These are phyloP conservation scores for Agapanthus africanus DNA, from an alignment of 106 monocot genomes.

Conservation along the genomic window DNA sequence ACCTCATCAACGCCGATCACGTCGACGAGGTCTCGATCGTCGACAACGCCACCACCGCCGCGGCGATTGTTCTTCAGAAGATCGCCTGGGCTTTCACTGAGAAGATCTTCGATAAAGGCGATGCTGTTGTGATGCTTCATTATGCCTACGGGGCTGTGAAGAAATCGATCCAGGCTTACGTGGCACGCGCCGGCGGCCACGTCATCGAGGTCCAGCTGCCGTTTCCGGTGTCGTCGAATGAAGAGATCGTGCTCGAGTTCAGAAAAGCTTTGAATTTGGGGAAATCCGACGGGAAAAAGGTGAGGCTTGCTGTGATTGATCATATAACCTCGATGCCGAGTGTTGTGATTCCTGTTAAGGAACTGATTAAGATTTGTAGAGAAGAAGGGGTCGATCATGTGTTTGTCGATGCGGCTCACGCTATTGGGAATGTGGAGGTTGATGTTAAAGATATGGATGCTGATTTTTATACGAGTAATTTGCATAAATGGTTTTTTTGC, in stretches of 20 bases:
- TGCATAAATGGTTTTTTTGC: slow-evolving; percentile 71
- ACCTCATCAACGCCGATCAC: slow-evolving; percentile 32
- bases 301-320: slow-evolving; percentile 54
- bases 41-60: slow-evolving; percentile 50
- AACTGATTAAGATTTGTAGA: slow-evolving; percentile 45
- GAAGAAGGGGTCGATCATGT: slow-evolving; percentile 58
- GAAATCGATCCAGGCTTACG: slow-evolving; percentile 59
- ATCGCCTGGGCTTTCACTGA: slow-evolving; percentile 40
- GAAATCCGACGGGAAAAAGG: slow-evolving; percentile 26
- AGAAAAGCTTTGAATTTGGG: slow-evolving; percentile 28
- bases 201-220: slow-evolving; percentile 55
- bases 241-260: slow-evolving; percentile 40
- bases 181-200: slow-evolving; percentile 41
- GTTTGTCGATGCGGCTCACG: slow-evolving; percentile 50
- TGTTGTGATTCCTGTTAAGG: slow-evolving; percentile 52
- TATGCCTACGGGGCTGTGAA: slow-evolving; percentile 49
- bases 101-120: slow-evolving; percentile 33
- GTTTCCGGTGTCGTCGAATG: slow-evolving; percentile 35
- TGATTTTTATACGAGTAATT: slow-evolving; percentile 52
- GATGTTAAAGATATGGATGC: slow-evolving; percentile 57
- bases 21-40: slow-evolving; percentile 37
- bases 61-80: slow-evolving; percentile 51
- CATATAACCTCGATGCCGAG: slow-evolving; percentile 62
- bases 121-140: slow-evolving; percentile 52
- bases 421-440: slow-evolving; percentile 42